Percentiles rank a stretch among this genome's conserved stretches.
These are phyloP conservation scores for Aspergillus biplanus DNA, from an alignment of 495 filamentous ascomycete species.

Conservation along the genomic window DNA sequence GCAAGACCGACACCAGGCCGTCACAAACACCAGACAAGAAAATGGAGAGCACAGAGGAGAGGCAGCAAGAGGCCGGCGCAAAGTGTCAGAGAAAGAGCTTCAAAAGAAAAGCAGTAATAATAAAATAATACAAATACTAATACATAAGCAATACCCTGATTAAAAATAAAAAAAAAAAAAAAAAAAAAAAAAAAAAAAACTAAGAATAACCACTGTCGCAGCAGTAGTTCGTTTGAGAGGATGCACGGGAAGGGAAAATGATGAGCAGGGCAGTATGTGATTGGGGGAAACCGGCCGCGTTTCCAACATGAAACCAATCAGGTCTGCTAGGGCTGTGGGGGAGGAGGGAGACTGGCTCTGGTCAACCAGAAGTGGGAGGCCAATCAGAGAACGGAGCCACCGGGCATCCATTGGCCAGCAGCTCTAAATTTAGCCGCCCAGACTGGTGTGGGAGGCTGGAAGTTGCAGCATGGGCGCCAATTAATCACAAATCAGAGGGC, in stretches of 20 bases:
- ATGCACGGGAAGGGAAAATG: constrained; percentile 21
- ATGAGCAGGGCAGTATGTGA: constrained; percentile 14
- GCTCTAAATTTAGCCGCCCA: constrained; percentile 53
- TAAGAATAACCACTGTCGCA: constrained; percentile 27
- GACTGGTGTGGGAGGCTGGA: constrained; percentile 32
- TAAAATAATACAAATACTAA: constrained; percentile 10
- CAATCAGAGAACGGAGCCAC: constrained; percentile 22
- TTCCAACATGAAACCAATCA: constrained; percentile 26
- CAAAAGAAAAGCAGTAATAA: not conserved
- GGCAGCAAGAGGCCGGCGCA: constrained; percentile 4
- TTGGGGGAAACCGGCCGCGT: constrained; percentile 28
- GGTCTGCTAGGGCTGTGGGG: constrained; percentile 8
- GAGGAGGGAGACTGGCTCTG: constrained; percentile 18
- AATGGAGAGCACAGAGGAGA: constrained; percentile 1
- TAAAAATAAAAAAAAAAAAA: constrained; percentile 1
- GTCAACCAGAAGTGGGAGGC: constrained; percentile 21
- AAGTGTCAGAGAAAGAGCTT: constrained; percentile 7
- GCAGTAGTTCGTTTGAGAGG: constrained; percentile 25
- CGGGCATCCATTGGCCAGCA: constrained; percentile 27
- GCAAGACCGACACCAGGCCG: constrained; percentile 28
- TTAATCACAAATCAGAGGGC: constrained; percentile 39
- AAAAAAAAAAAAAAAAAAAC: constrained; percentile 3
- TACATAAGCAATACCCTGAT: constrained; percentile 17
- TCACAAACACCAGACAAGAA: constrained; percentile 6
- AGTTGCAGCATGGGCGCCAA: constrained; percentile 43